phyloP scores from a whole-genome alignment of 495 filamentous ascomycete genomes.

The Letharia lupina region DNA sequence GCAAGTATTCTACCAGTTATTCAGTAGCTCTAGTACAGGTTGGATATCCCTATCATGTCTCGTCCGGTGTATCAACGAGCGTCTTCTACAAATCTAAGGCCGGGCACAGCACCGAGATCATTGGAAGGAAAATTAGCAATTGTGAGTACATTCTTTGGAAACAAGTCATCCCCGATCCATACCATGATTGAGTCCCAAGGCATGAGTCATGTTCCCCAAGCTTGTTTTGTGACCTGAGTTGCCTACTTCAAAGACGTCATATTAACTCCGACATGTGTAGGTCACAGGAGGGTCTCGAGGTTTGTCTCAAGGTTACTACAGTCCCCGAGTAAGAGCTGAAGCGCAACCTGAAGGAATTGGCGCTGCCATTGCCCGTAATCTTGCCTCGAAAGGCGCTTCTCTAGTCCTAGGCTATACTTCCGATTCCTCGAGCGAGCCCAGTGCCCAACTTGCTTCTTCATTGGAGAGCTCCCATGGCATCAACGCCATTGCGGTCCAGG shows the following conservation, averaged over 20 bases:
- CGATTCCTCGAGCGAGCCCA: slow-evolving; percentile 38
- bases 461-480: slow-evolving; percentile 37
- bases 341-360: slow-evolving; percentile 58
- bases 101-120: slow-evolving; percentile 16
- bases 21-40: no score
- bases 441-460: slow-evolving; percentile 37
- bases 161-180: not conserved
- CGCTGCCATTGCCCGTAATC: slow-evolving; percentile 70
- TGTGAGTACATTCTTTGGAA: slow-evolving; percentile 12
- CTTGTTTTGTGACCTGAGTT: not conserved
- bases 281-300: slow-evolving; percentile 70
- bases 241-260: not conserved
- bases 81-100: slow-evolving; percentile 25
- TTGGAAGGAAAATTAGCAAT: slow-evolving; percentile 65
- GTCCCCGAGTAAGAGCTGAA: not conserved
- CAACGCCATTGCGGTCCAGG: slow-evolving; percentile 45
- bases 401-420: slow-evolving; percentile 68
- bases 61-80: slow-evolving; percentile 26
- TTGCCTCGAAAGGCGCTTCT: slow-evolving; percentile 63
- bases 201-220: not conserved
- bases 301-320: slow-evolving; percentile 27
- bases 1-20: not conserved
- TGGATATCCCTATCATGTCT: slow-evolving; percentile 18
- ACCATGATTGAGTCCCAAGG: not conserved
- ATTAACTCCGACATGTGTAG: not conserved